Conservation (phyloP, 305 asterid genomes). For the Fraxinus sp. region DNA sequence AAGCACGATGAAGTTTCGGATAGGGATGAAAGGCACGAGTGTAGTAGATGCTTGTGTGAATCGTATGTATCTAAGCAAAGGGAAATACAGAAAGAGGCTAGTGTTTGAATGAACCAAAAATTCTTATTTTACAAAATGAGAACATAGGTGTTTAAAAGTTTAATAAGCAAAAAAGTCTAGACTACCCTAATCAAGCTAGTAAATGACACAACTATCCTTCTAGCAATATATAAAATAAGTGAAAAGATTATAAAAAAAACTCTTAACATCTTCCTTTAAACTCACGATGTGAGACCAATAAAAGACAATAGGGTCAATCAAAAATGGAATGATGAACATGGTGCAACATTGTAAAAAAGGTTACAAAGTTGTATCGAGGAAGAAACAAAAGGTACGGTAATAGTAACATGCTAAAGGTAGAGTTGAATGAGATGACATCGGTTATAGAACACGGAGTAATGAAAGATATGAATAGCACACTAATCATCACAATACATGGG, state of each 20-base stretch:
- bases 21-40: background rate
- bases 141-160: background rate
- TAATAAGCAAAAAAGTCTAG: too few species aligned
- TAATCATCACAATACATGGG: background rate
- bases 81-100: background rate
- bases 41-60: background rate
- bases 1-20: background rate
- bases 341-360: background rate
- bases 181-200: background rate
- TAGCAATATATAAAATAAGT: background rate
- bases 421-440: background rate
- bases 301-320: background rate
- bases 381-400: background rate
- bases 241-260: background rate
- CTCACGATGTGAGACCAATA: background rate
- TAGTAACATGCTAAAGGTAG: background rate
- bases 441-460: background rate
- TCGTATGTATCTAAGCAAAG: background rate
- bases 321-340: background rate
- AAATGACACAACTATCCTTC: background rate
- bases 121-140: background rate
- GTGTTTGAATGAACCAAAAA: background rate
- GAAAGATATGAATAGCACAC: background rate
- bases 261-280: background rate
- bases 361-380: background rate